Conservation (phyloP, 1,139 yeast species). For the Geotrichum cucujoidarum region DNA sequence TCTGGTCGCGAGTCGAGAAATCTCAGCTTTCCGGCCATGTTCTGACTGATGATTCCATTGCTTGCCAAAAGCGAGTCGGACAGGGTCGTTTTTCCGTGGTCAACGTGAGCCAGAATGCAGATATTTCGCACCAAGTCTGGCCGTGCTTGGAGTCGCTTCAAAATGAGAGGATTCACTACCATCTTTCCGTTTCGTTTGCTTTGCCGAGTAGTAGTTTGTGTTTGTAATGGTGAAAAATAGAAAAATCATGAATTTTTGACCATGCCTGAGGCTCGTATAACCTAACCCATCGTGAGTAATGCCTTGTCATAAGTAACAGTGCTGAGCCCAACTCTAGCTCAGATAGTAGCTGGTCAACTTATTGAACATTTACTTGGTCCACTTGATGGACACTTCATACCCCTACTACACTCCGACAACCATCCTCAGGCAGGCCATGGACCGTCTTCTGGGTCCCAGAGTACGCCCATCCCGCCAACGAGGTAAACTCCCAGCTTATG, state of each 20-base stretch:
- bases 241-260: background rate
- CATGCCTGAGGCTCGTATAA: background rate
- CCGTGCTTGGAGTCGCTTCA: constrained; percentile 61
- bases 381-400: no score
- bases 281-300: background rate
- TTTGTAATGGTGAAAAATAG: background rate
- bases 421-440: no score
- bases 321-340: no score
- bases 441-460: no score
- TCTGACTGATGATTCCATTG: constrained; percentile 91
- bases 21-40: constrained; percentile 92
- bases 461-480: no score
- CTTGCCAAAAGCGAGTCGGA: constrained; percentile 91
- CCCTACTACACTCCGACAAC: no score
- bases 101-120: constrained; percentile 96
- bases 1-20: constrained; percentile 92
- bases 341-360: no score
- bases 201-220: background rate
- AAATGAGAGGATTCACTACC: constrained; percentile 53
- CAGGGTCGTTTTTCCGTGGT: constrained; percentile 94
- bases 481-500: constrained; percentile 1
- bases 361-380: no score
- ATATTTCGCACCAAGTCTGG: constrained; percentile 76
- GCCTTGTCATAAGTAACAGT: no score
- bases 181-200: constrained; percentile 14